These are phyloP conservation scores for Falciphora oryzae DNA, from an alignment of 2,329 filamentous ascomycete genomes.

Conservation along the genomic window DNA sequence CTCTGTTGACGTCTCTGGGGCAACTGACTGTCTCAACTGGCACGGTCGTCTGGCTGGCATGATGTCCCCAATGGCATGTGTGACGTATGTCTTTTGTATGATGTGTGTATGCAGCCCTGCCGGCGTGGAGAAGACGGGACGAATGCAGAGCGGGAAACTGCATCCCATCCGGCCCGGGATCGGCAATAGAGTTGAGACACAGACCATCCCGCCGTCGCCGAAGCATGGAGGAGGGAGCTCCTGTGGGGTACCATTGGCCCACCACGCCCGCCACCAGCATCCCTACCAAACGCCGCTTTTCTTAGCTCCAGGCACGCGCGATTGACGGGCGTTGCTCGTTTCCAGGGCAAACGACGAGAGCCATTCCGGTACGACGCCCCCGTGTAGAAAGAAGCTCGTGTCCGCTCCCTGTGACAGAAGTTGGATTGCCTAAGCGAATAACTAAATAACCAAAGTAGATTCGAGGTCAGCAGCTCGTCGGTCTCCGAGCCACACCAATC, in stretches of 20 bases:
- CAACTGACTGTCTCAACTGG: not conserved
- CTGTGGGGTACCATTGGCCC: not conserved
- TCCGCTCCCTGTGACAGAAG: not conserved
- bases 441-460: not conserved
- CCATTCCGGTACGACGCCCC: not conserved
- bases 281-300: not conserved
- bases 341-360: not conserved
- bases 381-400: not conserved
- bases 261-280: not conserved
- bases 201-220: not conserved
- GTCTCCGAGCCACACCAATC: not conserved
- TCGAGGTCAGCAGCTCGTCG: not conserved
- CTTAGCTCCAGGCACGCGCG: not conserved
- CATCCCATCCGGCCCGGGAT: not conserved
- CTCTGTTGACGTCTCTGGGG: not conserved
- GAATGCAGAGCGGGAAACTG: not conserved
- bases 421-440: not conserved
- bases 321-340: not conserved
- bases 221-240: not conserved
- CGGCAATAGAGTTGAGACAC: not conserved
- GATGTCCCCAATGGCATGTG: not conserved
- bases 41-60: no score
- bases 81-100: not conserved
- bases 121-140: not conserved
- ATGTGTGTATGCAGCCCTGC: not conserved